Base-by-base conservation (phyloP, 352 stramenopile genomes). In the Phytophthora cactorum region DNA sequence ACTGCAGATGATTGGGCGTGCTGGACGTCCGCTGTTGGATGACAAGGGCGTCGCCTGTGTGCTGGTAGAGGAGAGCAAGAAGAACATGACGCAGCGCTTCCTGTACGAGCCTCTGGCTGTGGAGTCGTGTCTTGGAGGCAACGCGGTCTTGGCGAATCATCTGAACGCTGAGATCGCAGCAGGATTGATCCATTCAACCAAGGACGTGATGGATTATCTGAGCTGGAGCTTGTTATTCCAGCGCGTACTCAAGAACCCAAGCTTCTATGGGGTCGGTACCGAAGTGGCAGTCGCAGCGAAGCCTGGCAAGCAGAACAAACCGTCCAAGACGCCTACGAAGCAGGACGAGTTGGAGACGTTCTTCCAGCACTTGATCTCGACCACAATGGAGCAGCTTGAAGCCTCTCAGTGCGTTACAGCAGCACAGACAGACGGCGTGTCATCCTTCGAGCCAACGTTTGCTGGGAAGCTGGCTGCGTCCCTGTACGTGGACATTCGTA, bases 1-100 rank as follows among this genome's bases (percentile, higher is more conserved):
- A 34, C 72, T 99, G n/a, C 98, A 99, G 75, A 99, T 99, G 98
- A 99, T 99, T 83, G 98, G 98, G 11, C 84, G 98, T 53, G 98
- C 98, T 4, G 98, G 98, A 8, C 88, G 98, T 3, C 97, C 97
- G 25, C 82, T 98, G 45, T 97, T 99, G 70, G 97, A 99, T 74
- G 92, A 92, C 17, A 89, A 93, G 71, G 96, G 96, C 36, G 84
- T 98, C 34, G 98, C 97, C 14, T 98, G 98, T 70, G 97, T 99
- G 15, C 89, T 99, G 50, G 96, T 98, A 8, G 90, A 98, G 72
- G 96, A 98, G 59, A 93, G 90, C 43, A 99, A 99, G 83, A 99
- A 99, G 83, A 98, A 97, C 68, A 99, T 99, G 79, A 99, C 97
- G 43, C 95, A 98, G 71, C 98, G 98, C 59, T 99, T 99, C 56